These are phyloP conservation scores for Sonneratia alba DNA, from an alignment of 345 rosid genomes.

Conservation along the genomic window DNA sequence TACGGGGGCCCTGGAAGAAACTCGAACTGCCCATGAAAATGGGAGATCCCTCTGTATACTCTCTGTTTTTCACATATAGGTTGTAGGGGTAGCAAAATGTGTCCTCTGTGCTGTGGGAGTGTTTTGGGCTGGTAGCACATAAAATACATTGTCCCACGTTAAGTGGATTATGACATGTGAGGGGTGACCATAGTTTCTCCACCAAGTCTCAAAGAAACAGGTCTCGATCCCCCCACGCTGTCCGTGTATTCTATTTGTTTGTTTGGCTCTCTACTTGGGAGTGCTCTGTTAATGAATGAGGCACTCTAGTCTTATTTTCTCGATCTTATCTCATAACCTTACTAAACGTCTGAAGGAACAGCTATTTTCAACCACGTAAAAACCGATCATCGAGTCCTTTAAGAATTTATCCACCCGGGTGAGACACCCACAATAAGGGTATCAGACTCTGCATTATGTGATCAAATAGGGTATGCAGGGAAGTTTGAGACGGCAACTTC, in stretches of 20 bases:
- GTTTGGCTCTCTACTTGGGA: not conserved
- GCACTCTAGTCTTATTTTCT: not conserved
- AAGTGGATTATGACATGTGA: not conserved
- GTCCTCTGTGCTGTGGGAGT: not conserved
- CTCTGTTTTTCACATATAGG: not conserved
- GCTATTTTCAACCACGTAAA: too few species aligned
- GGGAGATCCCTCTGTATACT: not conserved
- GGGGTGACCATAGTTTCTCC: constrained; percentile 3
- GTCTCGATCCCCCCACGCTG: not conserved
- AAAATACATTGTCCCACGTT: not conserved
- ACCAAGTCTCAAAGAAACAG: constrained; percentile 3
- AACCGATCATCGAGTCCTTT: too few species aligned
- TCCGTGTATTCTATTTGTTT: constrained; percentile 4
- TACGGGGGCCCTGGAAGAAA: constrained; percentile 48
- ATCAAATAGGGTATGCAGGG: not conserved
- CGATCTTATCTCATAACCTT: too few species aligned
- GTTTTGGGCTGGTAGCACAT: constrained; percentile 8
- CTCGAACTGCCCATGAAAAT: constrained; percentile 27
- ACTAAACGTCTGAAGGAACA: too few species aligned
- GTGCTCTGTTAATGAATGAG: not conserved
- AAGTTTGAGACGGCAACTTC: not conserved
- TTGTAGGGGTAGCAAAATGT: not conserved
- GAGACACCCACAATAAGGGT: not conserved
- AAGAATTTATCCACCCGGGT: too few species aligned
- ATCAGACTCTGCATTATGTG: not conserved